Conservation (phyloP, 208 protist genomes). For the Acanthamoeba pearcei region DNA sequence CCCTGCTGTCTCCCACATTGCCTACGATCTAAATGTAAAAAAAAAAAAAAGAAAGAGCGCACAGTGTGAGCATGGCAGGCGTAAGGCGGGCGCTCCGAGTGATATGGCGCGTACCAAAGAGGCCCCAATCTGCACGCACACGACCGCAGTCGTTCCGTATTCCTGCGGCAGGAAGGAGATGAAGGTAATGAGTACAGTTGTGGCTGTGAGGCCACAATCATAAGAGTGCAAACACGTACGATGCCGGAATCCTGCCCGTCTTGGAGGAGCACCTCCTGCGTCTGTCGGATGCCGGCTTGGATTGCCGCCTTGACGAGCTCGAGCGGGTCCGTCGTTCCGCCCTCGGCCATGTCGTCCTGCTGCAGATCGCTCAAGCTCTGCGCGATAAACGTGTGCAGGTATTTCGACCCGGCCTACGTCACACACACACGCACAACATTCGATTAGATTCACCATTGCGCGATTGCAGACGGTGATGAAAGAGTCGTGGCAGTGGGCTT, state of each 20-base stretch:
- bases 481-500: not conserved
- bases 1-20: conserved; percentile 73
- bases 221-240: not conserved
- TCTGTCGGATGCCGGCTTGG: conserved; percentile 5
- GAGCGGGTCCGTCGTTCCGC: not conserved
- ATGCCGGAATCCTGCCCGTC: conserved; percentile 12
- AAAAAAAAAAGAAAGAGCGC: too few species aligned
- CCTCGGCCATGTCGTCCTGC: conserved; percentile 43
- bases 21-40: not conserved
- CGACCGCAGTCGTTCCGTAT: conserved; percentile 66
- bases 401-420: conserved; percentile 16
- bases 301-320: conserved; percentile 38
- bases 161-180: not conserved
- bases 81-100: too few species aligned
- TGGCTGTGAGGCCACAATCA: not conserved
- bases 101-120: conserved; percentile 4
- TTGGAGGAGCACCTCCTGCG: conserved; percentile 27
- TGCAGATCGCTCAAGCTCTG: not conserved
- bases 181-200: not conserved
- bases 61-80: not conserved
- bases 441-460: too few species aligned
- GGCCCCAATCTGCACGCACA: not conserved
- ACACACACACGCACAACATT: not conserved
- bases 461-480: too few species aligned
- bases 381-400: conserved; percentile 22